Conservation (phyloP, 208 protist genomes). For the Leishmania braziliensis region DNA sequence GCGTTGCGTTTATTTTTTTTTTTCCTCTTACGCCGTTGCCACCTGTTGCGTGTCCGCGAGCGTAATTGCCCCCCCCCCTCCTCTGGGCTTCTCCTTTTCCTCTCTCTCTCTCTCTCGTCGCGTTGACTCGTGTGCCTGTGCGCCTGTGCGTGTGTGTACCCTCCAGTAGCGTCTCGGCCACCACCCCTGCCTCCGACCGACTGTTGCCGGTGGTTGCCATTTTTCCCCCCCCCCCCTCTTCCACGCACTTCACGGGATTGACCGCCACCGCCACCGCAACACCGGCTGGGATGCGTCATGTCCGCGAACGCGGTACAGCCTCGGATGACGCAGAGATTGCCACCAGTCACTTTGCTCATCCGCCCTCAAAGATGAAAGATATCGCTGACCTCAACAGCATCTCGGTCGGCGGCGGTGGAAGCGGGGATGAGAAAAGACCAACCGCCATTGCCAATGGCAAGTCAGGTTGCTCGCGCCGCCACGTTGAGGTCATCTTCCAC, state of each 20-base stretch:
- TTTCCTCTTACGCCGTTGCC: background rate
- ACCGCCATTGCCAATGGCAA: background rate
- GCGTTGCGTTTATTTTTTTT: background rate
- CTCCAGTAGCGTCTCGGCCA: background rate
- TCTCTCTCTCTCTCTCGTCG: background rate
- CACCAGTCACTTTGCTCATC: background rate
- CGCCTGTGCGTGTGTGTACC: too few relatives aligned
- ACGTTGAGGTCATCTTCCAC: slow-evolving; percentile 63
- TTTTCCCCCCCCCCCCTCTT: background rate
- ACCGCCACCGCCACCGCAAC: background rate
- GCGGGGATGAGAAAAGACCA: background rate
- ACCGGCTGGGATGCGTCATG: slow-evolving; percentile 23
- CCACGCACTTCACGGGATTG: background rate
- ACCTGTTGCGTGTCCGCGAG: background rate
- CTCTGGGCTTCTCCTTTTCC: background rate
- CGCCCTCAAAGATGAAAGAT: background rate
- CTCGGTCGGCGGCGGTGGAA: background rate
- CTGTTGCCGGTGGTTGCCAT: background rate
- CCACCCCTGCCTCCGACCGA: background rate
- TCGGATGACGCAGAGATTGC: background rate
- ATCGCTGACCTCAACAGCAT: background rate
- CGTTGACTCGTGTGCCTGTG: too few relatives aligned
- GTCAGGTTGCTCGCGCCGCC: slow-evolving; percentile 5
- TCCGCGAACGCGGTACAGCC: slow-evolving; percentile 14
- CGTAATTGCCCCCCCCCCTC: background rate